Evolutionary conservation across 2,329 filamentous ascomycete species (phyloP).

Genomic region (Davidsoniella eucalypti): DNA sequence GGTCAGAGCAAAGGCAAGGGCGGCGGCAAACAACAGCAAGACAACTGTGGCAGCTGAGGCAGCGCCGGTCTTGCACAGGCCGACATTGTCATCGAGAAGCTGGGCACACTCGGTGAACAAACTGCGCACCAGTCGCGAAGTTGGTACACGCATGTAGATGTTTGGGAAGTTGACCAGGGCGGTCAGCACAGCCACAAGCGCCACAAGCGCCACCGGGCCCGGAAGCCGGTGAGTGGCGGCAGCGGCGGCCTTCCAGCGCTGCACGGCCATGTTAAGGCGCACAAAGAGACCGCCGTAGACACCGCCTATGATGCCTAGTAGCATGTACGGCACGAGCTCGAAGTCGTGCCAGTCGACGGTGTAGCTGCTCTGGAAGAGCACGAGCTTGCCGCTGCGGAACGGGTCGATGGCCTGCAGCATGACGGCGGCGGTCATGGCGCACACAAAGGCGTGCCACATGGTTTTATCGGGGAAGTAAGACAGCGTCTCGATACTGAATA

Average conservation of each 20-base stretch:
- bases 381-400: slow-evolving; percentile 86
- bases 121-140: slow-evolving; percentile 77
- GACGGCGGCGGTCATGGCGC: slow-evolving; percentile 95
- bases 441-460: slow-evolving; percentile 99
- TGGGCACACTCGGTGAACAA: slow-evolving; percentile 83
- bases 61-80: slow-evolving; percentile 51
- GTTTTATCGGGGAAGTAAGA: slow-evolving; percentile 99
- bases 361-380: slow-evolving; percentile 91
- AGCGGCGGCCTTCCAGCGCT: slow-evolving; percentile 45
- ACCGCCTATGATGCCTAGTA: slow-evolving; percentile 81
- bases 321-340: slow-evolving; percentile 72
- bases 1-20: slow-evolving; percentile 72
- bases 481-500: slow-evolving; percentile 89
- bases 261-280: slow-evolving; percentile 77
- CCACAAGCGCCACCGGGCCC: slow-evolving; percentile 63
- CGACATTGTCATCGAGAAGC: slow-evolving; percentile 69
- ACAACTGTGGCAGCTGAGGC: slow-evolving; percentile 61
- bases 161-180: slow-evolving; percentile 90
- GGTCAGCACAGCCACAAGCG: slow-evolving; percentile 62
- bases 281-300: slow-evolving; percentile 91
- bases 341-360: slow-evolving; percentile 86
- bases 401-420: slow-evolving; percentile 86
- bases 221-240: slow-evolving; percentile 48
- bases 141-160: slow-evolving; percentile 86
- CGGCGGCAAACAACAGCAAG: slow-evolving; percentile 63